A percentile compares a stretch with the other conserved stretches of the same genome.
These are phyloP conservation scores for Chlamydomonas asymmetrica DNA, from an alignment of 139 green algal genomes.

Conservation along the genomic window DNA sequence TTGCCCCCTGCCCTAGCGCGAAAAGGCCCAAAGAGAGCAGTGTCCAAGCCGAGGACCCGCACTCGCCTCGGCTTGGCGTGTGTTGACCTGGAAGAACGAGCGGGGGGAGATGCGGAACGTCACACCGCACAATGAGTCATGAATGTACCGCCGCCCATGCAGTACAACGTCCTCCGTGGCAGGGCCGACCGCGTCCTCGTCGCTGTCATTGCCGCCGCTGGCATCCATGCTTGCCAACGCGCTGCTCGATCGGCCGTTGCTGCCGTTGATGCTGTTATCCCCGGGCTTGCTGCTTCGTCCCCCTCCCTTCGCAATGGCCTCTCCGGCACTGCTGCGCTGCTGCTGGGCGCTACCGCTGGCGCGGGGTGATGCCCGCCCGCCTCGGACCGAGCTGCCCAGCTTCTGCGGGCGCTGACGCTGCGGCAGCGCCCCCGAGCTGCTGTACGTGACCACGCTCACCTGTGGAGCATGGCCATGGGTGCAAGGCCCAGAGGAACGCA, in stretches of 20 bases:
- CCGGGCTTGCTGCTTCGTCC: background rate
- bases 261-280: background rate
- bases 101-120: slow-evolving; percentile 70
- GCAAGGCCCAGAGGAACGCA: too few relatives aligned
- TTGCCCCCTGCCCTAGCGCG: too few relatives aligned
- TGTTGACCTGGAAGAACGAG: slow-evolving; percentile 94
- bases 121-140: slow-evolving; percentile 52
- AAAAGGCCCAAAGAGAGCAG: too few relatives aligned
- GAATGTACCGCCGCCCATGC: slow-evolving; percentile 18
- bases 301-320: background rate
- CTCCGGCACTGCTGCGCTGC: too few relatives aligned
- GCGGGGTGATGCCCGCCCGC: background rate
- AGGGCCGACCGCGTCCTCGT: background rate
- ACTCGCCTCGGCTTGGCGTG: slow-evolving; percentile 58
- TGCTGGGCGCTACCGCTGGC: background rate
- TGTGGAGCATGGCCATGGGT: too few relatives aligned
- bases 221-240: too few relatives aligned
- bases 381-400: background rate
- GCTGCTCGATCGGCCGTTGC: background rate
- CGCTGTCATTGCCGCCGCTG: too few relatives aligned
- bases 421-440: background rate
- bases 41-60: background rate
- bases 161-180: slow-evolving; percentile 9
- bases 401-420: background rate
- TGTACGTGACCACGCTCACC: slow-evolving; percentile 6